Evolutionary conservation across 805 yeast species (phyloP).

Genomic region (Cyberlindnera samutprakarnensis): DNA sequence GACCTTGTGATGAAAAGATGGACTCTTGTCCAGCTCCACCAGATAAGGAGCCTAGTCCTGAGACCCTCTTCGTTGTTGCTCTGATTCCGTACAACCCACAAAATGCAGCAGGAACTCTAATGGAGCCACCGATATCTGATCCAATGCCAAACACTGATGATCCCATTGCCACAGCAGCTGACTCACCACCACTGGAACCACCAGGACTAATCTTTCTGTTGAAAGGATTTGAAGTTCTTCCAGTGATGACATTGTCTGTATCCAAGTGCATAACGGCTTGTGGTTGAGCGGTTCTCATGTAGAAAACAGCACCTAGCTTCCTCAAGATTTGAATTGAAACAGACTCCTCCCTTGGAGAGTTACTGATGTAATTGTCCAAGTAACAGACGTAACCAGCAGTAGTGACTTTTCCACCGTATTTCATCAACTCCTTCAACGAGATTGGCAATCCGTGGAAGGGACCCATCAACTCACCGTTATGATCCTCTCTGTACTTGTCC

Average conservation of each 20-base stretch:
- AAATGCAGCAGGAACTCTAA: slow-evolving; percentile 62
- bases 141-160: slow-evolving; percentile 60
- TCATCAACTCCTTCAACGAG: slow-evolving; percentile 60
- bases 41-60: slow-evolving; percentile 19
- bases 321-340: slow-evolving; percentile 36
- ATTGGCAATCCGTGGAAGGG: slow-evolving; percentile 67
- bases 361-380: slow-evolving; percentile 33
- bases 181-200: slow-evolving; percentile 71
- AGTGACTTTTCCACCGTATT: slow-evolving; percentile 46
- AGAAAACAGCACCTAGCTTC: slow-evolving; percentile 42
- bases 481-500: slow-evolving; percentile 36
- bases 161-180: slow-evolving; percentile 49
- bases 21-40: slow-evolving; percentile 39
- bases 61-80: slow-evolving; percentile 47
- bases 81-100: slow-evolving; percentile 54
- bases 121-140: slow-evolving; percentile 67
- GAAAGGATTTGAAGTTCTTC: slow-evolving; percentile 52
- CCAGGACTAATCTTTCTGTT: slow-evolving; percentile 55
- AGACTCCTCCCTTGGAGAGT: slow-evolving; percentile 36
- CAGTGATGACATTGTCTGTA: slow-evolving; percentile 51
- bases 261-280: slow-evolving; percentile 67
- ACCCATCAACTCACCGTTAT: slow-evolving; percentile 49
- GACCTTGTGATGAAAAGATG: slow-evolving; percentile 63
- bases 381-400: slow-evolving; percentile 54
- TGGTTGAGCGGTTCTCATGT: slow-evolving; percentile 61